Conservation (phyloP, 1,284 basidiomycete genomes). For the Malassezia furfur region DNA sequence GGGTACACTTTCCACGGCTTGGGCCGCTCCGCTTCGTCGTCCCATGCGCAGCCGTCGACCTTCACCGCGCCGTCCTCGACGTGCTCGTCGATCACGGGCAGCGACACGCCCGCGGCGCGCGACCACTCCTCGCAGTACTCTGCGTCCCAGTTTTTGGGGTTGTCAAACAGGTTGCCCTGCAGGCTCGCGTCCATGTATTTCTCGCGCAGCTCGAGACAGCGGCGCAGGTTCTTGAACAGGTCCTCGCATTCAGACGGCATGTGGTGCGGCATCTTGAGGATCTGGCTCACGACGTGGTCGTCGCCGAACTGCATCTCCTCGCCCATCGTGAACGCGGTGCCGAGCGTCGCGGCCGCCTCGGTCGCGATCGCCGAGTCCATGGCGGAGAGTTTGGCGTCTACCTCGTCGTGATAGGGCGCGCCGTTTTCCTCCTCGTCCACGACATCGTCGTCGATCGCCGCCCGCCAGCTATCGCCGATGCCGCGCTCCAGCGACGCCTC, state of each 20-base stretch:
- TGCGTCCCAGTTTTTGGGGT: slow-evolving; percentile 48
- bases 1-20: slow-evolving; percentile 47
- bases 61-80: slow-evolving; percentile 20
- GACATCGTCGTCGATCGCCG: not conserved
- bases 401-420: not conserved
- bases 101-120: not conserved
- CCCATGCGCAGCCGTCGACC: slow-evolving; percentile 37
- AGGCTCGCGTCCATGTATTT: slow-evolving; percentile 43
- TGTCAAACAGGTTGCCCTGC: slow-evolving; percentile 42
- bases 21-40: slow-evolving; percentile 20
- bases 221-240: slow-evolving; percentile 37
- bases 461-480: not conserved
- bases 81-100: slow-evolving; percentile 7
- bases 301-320: not conserved
- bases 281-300: not conserved
- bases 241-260: slow-evolving; percentile 36
- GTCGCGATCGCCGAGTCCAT: slow-evolving; percentile 6
- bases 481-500: slow-evolving; percentile 7
- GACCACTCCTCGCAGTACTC: slow-evolving; percentile 34
- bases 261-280: slow-evolving; percentile 14
- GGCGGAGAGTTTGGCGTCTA: not conserved
- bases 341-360: slow-evolving; percentile 1
- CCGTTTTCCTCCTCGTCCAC: not conserved
- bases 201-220: slow-evolving; percentile 41
- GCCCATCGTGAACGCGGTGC: slow-evolving; percentile 4